These are phyloP conservation scores for Chlorociboria aeruginascens DNA, from an alignment of 495 filamentous ascomycete genomes.

Conservation along the genomic window DNA sequence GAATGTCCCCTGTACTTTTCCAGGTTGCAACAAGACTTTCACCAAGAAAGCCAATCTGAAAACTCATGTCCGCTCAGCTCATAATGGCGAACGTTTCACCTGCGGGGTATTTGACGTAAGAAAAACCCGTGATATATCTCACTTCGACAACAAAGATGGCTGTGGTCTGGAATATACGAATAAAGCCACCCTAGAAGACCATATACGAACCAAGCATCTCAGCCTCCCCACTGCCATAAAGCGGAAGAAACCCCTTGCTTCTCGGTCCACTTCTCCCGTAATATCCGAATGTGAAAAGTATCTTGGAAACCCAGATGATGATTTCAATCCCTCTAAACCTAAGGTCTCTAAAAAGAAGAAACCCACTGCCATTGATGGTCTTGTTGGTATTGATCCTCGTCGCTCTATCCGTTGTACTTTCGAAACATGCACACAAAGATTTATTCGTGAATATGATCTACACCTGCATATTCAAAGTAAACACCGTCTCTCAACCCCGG, in stretches of 20 bases:
- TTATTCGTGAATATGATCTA: slow-evolving; percentile 56
- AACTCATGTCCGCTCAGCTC: slow-evolving; percentile 62
- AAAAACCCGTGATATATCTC: slow-evolving; percentile 39
- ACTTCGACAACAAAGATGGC: slow-evolving; percentile 53
- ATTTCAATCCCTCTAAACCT: background rate
- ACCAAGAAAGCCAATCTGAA: slow-evolving; percentile 69
- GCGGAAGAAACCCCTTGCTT: slow-evolving; percentile 16
- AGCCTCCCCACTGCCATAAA: slow-evolving; percentile 33
- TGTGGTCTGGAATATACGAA: slow-evolving; percentile 58
- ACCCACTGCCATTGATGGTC: slow-evolving; percentile 21
- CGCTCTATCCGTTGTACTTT: slow-evolving; percentile 45
- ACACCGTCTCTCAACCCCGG: slow-evolving; percentile 22
- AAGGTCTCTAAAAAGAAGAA: background rate
- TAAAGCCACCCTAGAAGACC: slow-evolving; percentile 67
- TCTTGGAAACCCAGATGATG: background rate
- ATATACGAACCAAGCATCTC: slow-evolving; percentile 66
- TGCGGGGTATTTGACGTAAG: slow-evolving; percentile 57
- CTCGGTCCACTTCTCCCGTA: too few species aligned
- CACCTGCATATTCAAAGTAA: slow-evolving; percentile 48
- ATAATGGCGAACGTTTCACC: slow-evolving; percentile 58
- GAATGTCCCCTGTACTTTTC: slow-evolving; percentile 47
- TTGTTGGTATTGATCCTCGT: slow-evolving; percentile 41
- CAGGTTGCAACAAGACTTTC: slow-evolving; percentile 59
- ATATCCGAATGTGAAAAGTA: too few species aligned
- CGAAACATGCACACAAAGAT: slow-evolving; percentile 42